A percentile compares a stretch with the other conserved stretches of the same genome.
Conservation (phyloP, 805 yeast species). For the Candida ovalis region DNA sequence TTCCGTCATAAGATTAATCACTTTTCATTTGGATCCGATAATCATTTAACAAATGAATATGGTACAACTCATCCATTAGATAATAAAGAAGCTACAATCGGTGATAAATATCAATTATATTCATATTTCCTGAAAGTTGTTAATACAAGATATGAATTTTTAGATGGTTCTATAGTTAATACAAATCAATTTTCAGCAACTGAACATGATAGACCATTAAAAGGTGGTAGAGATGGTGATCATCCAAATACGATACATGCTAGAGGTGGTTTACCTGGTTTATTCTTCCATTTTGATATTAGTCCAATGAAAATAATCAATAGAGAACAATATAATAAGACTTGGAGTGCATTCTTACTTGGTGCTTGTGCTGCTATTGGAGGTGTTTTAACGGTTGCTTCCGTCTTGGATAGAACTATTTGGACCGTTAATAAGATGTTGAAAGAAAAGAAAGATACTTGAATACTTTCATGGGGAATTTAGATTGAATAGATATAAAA, state of each 20-base stretch:
- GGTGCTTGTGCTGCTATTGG: conserved; percentile 88
- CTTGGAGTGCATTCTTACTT: conserved; percentile 79
- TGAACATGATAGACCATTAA: conserved; percentile 77
- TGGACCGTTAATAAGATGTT: conserved; percentile 84
- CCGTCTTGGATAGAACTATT: conserved; percentile 80
- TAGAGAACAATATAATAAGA: conserved; percentile 64
- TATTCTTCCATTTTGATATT: conserved; percentile 84
- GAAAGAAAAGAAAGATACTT: conserved; percentile 57
- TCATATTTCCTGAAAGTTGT: conserved; percentile 87
- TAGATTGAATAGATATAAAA: background rate
- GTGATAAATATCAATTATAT: conserved; percentile 57
- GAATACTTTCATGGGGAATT: background rate
- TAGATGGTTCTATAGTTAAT: conserved; percentile 52
- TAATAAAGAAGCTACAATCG: conserved; percentile 38
- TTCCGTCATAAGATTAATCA: conserved; percentile 78
- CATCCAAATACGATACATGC: conserved; percentile 82
- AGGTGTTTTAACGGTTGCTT: conserved; percentile 89
- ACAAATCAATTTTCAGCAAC: conserved; percentile 92
- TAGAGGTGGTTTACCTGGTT: conserved; percentile 88
- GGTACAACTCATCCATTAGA: conserved; percentile 66
- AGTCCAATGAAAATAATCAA: conserved; percentile 90
- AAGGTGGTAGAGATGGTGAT: conserved; percentile 87
- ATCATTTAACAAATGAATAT: conserved; percentile 27
- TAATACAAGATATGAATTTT: conserved; percentile 76
- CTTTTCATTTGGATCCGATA: conserved; percentile 70